phyloP scores from a whole-genome alignment of 2,329 filamentous ascomycete genomes.

The Westerdykella sp. region DNA sequence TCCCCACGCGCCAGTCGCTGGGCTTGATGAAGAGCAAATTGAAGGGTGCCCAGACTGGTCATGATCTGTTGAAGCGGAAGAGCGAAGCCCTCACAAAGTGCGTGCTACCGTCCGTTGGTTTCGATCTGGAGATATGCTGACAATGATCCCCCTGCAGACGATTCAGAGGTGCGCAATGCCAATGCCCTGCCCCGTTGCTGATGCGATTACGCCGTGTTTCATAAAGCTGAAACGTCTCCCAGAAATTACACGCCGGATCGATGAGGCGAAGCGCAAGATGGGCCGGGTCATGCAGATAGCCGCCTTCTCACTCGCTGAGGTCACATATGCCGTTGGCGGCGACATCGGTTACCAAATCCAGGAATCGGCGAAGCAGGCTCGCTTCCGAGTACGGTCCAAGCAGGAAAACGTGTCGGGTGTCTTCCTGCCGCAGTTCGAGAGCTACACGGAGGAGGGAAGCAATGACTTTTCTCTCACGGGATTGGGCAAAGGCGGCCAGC shows the following conservation, averaged over 20 bases:
- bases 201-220: neutral
- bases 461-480: slow-evolving; percentile 96
- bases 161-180: slow-evolving; percentile 65
- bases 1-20: slow-evolving; percentile 94
- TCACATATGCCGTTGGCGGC: slow-evolving; percentile 92
- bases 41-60: slow-evolving; percentile 70
- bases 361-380: slow-evolving; percentile 86
- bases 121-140: neutral
- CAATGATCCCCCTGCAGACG: slow-evolving; percentile 50
- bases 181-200: slow-evolving; percentile 5
- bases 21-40: slow-evolving; percentile 97
- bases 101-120: slow-evolving; percentile 22
- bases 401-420: slow-evolving; percentile 99
- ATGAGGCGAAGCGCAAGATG: slow-evolving; percentile 99
- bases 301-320: slow-evolving; percentile 93
- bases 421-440: slow-evolving; percentile 87
- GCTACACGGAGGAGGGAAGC: slow-evolving; percentile 78
- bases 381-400: slow-evolving; percentile 88
- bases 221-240: slow-evolving; percentile 20
- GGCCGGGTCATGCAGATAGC: slow-evolving; percentile 98
- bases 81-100: slow-evolving; percentile 97
- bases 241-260: slow-evolving; percentile 93
- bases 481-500: slow-evolving; percentile 92
- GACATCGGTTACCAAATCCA: slow-evolving; percentile 95
- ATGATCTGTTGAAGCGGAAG: slow-evolving; percentile 94